Conservation (phyloP, 2,329 filamentous ascomycete genomes). For the Monilinia polystroma region DNA sequence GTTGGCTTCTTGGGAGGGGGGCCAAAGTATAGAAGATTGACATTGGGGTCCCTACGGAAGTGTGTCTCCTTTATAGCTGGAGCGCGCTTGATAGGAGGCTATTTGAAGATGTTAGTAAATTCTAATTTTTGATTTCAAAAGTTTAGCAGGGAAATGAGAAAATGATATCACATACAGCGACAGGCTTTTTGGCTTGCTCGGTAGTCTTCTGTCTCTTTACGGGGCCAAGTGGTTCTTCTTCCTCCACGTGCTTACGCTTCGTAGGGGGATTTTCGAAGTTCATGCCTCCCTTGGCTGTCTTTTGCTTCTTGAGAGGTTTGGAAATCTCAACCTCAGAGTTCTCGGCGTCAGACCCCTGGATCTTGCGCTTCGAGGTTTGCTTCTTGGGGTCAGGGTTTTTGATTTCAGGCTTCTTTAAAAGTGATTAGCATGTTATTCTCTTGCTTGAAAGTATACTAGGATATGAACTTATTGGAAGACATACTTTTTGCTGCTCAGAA, state of each 20-base stretch:
- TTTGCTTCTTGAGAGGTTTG: background rate
- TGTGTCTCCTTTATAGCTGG: background rate
- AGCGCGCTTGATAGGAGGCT: background rate
- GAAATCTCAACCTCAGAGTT: background rate
- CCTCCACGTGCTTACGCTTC: background rate
- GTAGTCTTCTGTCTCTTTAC: background rate
- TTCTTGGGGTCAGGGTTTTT: background rate
- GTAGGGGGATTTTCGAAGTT: background rate
- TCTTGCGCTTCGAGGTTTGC: background rate
- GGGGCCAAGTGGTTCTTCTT: background rate
- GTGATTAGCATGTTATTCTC: background rate
- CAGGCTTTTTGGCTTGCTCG: background rate
- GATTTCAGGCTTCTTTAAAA: background rate
- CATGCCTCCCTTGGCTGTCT: background rate
- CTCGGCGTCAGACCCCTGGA: background rate
- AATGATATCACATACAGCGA: background rate
- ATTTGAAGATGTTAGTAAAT: background rate
- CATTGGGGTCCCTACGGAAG: background rate
- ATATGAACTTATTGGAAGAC: background rate
- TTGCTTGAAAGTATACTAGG: accelerated
- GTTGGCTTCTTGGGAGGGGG: background rate
- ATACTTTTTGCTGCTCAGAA: background rate
- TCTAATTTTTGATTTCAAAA: background rate
- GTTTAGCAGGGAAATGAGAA: background rate
- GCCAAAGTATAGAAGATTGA: no score